Percentiles rank a stretch among this genome's conserved stretches.
phyloP scores from a whole-genome alignment of 2,329 filamentous ascomycete species.

The Chrysoporthe puriensis region DNA sequence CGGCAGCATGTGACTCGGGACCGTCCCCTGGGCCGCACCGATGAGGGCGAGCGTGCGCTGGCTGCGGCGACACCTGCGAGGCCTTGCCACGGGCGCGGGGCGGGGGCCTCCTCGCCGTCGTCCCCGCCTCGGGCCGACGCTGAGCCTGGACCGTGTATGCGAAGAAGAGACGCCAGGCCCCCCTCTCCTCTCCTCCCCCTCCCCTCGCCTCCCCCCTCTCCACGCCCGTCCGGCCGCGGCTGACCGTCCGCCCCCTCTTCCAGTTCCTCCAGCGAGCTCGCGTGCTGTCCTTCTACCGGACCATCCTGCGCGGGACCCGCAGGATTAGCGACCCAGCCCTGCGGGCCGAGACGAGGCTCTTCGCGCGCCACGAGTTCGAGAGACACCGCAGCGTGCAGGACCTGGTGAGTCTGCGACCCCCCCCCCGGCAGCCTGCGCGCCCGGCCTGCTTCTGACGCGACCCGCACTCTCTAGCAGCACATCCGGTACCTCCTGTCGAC shows the following conservation, averaged over 20 bases:
- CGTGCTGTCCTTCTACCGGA: conserved; percentile 61
- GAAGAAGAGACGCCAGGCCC: too few relatives aligned
- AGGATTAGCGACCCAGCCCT: conserved; percentile 55
- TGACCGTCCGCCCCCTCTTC: neutral
- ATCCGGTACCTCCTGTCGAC: conserved; percentile 67
- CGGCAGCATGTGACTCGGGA: neutral
- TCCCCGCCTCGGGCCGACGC: conserved; percentile 43
- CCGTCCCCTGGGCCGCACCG: neutral
- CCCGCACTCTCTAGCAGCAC: conserved; percentile 40
- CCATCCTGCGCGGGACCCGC: conserved; percentile 58
- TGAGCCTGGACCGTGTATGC: conserved; percentile 64
- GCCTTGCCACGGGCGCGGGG: conserved; percentile 40
- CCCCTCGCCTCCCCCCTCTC: too few relatives aligned
- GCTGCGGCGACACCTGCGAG: conserved; percentile 37
- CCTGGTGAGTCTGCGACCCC: conserved; percentile 46
- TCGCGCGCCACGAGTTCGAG: conserved; percentile 65
- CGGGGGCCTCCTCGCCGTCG: conserved; percentile 18
- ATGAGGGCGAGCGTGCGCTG: conserved; percentile 32
- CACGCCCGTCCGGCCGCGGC: neutral
- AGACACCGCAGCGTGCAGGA: conserved; percentile 60
- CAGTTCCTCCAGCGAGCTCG: conserved; percentile 64
- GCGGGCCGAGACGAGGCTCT: conserved; percentile 58
- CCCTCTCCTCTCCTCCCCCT: too few relatives aligned
- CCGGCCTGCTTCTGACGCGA: neutral
- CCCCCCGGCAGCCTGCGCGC: neutral